Evolutionary conservation across 176 grass and related monocot species (phyloP), one percentile per base, ranked within the genome.

Genomic region (Cenchrus fungigraminus): DNA sequence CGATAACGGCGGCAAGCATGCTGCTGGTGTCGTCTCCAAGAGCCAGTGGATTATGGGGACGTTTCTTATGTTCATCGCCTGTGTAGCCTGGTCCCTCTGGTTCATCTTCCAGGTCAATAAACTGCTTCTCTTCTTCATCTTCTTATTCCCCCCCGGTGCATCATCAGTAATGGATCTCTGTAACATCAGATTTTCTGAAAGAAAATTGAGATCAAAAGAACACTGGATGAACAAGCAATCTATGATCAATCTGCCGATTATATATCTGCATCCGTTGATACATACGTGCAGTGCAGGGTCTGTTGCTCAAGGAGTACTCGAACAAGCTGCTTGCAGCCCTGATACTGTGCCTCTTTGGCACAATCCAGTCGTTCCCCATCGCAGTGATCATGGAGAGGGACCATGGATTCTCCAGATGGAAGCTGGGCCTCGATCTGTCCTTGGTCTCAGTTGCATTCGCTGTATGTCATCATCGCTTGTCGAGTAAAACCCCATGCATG

Each of bases 281-380:
- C 49, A 55, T 55, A 55, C 19, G 17, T 59, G 17, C 4, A 57
- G 54, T 57, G 17, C 71, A 50, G 69, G 70, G 70, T 5, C 4
- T 73, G 70, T 52, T 96, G 60, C 71, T 96, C 54, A 89, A 93
- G 63, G 94, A 96, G 46, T 96, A 91, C 63, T 86, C 94, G 1
- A 89, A 91, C 63, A 96, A 93, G 88, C 77, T 96, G 8, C 71
- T 91, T 15, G 60, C 79, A 25, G 91, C 84, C 45, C 58, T 87
- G 77, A 20, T 89, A 0, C 82, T 84, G 81, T 86, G 83, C 80
- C 2, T 78, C 20, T 86, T 90, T 1, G 87, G 93, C 69, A 72
- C 53, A 11, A n/a, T 79, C 14, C 90, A 95, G 74, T 95, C 90
- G 29, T 65, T 85, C 28, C 17, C 81, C 10, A 75, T 87, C 14